A percentile compares a stretch with the other conserved stretches of the same genome.
Conservation (phyloP, 1,284 basidiomycete genomes). For the Cutaneotrichosporon dermatis region DNA sequence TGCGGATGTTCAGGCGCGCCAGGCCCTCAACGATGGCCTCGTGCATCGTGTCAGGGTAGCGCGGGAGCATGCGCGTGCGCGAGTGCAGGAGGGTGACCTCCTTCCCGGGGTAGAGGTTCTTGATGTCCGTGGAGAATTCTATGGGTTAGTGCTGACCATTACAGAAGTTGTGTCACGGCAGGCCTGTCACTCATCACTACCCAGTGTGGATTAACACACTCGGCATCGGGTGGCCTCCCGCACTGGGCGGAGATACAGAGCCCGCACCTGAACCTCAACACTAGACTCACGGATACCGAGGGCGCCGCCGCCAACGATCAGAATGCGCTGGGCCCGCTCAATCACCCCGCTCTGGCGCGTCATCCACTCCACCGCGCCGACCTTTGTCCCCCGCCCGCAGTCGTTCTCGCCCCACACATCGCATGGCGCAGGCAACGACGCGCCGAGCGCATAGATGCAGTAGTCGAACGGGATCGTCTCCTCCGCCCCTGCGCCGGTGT, state of each 20-base stretch:
- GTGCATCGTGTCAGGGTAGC: constrained; percentile 50
- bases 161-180: too few species aligned
- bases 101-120: constrained; percentile 48
- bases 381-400: constrained; percentile 35
- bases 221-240: too few species aligned
- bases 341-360: constrained; percentile 33
- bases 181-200: too few species aligned
- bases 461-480: constrained; percentile 47
- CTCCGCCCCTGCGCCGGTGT: background rate
- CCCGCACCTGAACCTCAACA: too few species aligned
- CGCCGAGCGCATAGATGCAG: constrained; percentile 49
- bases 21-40: constrained; percentile 40
- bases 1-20: constrained; percentile 45
- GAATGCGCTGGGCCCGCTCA: constrained; percentile 40
- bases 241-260: too few species aligned
- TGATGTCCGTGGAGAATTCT: constrained; percentile 53
- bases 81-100: constrained; percentile 52
- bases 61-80: constrained; percentile 47
- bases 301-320: constrained; percentile 53
- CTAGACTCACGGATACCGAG: constrained; percentile 50
- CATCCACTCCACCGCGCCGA: constrained; percentile 29
- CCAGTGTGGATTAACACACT: too few species aligned
- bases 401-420: constrained; percentile 40
- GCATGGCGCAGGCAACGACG: constrained; percentile 44
- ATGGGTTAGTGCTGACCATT: background rate